Conservation (phyloP, 2,329 filamentous ascomycete genomes). For the Sclerotinia borealis region DNA sequence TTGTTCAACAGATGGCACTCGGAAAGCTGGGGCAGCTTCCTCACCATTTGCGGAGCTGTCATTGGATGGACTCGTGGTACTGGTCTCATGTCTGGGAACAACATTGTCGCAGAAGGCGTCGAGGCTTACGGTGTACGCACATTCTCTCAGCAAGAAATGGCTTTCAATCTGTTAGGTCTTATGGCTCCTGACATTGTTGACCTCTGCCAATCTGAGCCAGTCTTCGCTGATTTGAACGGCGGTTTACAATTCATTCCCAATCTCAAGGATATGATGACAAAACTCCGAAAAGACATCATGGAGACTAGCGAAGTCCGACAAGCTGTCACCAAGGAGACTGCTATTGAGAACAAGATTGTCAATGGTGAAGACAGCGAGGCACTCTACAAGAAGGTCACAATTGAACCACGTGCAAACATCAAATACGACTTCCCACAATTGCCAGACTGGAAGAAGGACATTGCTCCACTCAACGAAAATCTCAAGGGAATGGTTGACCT, state of each 20-base stretch:
- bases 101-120: slow-evolving; percentile 93
- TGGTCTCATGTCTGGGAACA: slow-evolving; percentile 96
- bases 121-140: slow-evolving; percentile 96
- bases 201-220: slow-evolving; percentile 89
- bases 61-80: slow-evolving; percentile 99
- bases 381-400: slow-evolving; percentile 88
- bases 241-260: slow-evolving; percentile 96
- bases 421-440: slow-evolving; percentile 92
- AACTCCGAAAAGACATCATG: slow-evolving; percentile 87
- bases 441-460: slow-evolving; percentile 85
- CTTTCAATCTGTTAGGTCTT: slow-evolving; percentile 92
- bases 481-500: slow-evolving; percentile 98
- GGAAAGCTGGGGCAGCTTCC: slow-evolving; percentile 94
- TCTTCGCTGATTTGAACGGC: slow-evolving; percentile 96
- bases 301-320: slow-evolving; percentile 90
- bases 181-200: slow-evolving; percentile 94
- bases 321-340: slow-evolving; percentile 90
- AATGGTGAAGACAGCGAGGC: slow-evolving; percentile 90
- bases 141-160: slow-evolving; percentile 99
- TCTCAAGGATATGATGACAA: slow-evolving; percentile 89
- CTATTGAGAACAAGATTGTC: slow-evolving; percentile 94
- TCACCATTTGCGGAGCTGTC: slow-evolving; percentile 95
- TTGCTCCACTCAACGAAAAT: slow-evolving; percentile 79
- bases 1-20: slow-evolving; percentile 98
- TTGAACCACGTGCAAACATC: slow-evolving; percentile 93